Base-by-base conservation (phyloP, 495 filamentous ascomycete species). In the Podospora tetraspora region DNA sequence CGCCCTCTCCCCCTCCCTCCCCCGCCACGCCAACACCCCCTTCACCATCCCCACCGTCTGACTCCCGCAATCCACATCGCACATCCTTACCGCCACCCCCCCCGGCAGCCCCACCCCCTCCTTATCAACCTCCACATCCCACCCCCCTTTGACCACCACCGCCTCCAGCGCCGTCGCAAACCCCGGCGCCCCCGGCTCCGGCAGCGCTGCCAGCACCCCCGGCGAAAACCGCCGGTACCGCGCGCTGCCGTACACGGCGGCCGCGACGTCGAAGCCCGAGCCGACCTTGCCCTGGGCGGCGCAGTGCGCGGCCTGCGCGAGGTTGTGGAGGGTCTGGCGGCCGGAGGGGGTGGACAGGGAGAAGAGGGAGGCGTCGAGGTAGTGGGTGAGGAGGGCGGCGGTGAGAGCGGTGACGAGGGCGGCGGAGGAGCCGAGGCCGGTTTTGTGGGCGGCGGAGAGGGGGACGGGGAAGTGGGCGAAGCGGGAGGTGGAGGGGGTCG, bases 271-370 rank as follows among this genome's bases (percentile, higher is more conserved):
- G 73, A 99, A 99, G 29, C 95, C 95, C 3, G 91, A 94, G 61
- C 95, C 95, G 7, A 99, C 88, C 78, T 98, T 99, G 24, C 95
- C 95, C 79, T 99, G 95, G 0, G 95, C 95, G 3, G 94, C 92
- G 76, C 94, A 97, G 80, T 99, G 95, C 1, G 93, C 90, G 6
- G 91, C 90, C 80, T 99, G 95, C 8, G 94, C 88, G 34, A 99
- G 86, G 77, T 97, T 97, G 80, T 99, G 96, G 37, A 98, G 84
- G 63, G 83, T 83, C 16, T 71, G 71, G 66, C 70, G 72, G 69
- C 78, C 76, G 1, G 63, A 16, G 2, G 68, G 61, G 22, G 80
- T 75, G 32, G 78, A 68, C 32, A 87, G 77, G 68, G 82, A 80
- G 70, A 92, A 87, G 57, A 84, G 73, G 8, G 85, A 78, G 1